Percentiles rank a stretch among this genome's conserved stretches.
These are phyloP conservation scores for Fraxinus xanthoxyloides DNA, from an alignment of 305 asterid species.

Conservation along the genomic window DNA sequence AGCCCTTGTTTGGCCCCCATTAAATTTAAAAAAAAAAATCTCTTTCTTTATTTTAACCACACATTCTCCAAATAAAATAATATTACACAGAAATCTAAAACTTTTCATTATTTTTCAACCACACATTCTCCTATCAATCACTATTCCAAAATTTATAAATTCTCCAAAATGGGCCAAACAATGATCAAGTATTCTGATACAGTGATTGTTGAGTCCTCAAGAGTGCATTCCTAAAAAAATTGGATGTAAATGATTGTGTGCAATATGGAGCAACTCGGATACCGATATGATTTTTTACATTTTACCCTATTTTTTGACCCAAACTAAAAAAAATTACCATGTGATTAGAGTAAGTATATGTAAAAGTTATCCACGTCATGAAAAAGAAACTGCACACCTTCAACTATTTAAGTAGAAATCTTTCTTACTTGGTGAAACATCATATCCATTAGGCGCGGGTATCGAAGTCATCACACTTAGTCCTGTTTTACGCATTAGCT, in stretches of 20 bases:
- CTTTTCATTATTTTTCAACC: too few relatives aligned
- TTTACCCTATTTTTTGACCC: background rate
- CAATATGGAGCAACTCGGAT: background rate
- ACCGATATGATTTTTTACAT: background rate
- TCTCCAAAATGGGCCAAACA: background rate
- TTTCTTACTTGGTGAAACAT: slow-evolving; percentile 63
- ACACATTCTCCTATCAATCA: background rate
- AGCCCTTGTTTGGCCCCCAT: background rate
- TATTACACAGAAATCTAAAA: too few relatives aligned
- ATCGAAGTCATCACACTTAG: slow-evolving; percentile 51
- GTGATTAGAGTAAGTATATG: background rate
- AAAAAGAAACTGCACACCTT: background rate
- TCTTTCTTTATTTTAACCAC: too few relatives aligned
- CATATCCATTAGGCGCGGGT: slow-evolving; percentile 61
- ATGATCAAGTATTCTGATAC: background rate
- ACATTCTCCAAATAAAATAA: too few relatives aligned
- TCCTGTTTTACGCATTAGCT: slow-evolving; percentile 51
- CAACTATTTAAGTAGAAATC: slow-evolving; percentile 18
- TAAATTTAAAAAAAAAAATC: too few relatives aligned
- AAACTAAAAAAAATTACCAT: background rate
- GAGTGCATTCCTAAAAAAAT: background rate
- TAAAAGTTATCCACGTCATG: background rate
- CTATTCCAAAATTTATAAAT: background rate
- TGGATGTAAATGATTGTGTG: background rate
- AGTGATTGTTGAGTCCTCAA: background rate